Evolutionary conservation across 116 monocot species (phyloP).

Genomic region (Phalaenopsis hybrid): DNA sequence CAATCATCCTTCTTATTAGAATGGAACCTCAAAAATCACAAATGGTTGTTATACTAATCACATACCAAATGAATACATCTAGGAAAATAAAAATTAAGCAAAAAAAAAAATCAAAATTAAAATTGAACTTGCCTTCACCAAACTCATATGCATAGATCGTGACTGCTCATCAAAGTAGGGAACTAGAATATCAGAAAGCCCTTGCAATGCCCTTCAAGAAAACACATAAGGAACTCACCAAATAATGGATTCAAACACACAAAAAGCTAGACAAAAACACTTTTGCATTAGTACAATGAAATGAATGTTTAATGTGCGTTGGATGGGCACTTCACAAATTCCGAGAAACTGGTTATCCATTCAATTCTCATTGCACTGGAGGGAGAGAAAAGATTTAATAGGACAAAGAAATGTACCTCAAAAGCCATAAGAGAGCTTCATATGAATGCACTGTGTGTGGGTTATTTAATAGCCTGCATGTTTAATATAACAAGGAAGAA

Average conservation of each 20-base stretch:
- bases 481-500: conserved; percentile 6
- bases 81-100: not conserved
- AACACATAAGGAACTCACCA: not conserved
- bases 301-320: not conserved
- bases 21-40: not conserved
- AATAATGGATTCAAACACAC: not conserved
- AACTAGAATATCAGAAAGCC: conserved; percentile 34
- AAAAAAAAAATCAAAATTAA: not conserved
- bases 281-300: not conserved
- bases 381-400: not conserved
- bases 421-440: conserved; percentile 70
- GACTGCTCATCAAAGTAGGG: not conserved
- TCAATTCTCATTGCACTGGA: not conserved
- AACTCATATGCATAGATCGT: conserved; percentile 11
- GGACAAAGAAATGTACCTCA: conserved; percentile 45
- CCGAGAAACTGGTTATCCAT: not conserved
- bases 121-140: conserved; percentile 29
- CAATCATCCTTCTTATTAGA: not conserved
- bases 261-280: not conserved
- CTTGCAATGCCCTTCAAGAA: conserved; percentile 51
- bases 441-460: conserved; percentile 36
- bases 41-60: not conserved
- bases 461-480: conserved; percentile 56
- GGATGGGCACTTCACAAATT: not conserved
- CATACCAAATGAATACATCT: not conserved